Evolutionary conservation across 2,329 filamentous ascomycete species (phyloP).

Genomic region (Penicillium glabrum): DNA sequence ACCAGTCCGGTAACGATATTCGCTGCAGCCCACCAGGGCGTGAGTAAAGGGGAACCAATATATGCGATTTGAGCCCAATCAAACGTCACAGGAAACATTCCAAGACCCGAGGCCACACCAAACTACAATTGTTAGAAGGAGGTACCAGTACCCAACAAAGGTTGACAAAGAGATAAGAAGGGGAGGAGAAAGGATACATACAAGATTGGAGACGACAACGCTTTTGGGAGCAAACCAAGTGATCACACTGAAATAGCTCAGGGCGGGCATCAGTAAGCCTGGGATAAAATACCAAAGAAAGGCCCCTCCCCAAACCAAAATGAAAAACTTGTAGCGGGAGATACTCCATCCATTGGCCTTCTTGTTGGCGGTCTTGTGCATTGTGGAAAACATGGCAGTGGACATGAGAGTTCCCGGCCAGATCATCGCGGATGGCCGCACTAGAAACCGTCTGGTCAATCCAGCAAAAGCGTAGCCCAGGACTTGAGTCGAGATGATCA

Average conservation of each 20-base stretch:
- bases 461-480: constrained; percentile 85
- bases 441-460: constrained; percentile 75
- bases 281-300: constrained; percentile 85
- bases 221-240: constrained; percentile 88
- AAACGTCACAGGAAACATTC: constrained; percentile 81
- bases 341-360: constrained; percentile 80
- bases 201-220: constrained; percentile 78
- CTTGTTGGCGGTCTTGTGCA: constrained; percentile 82
- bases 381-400: constrained; percentile 81
- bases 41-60: constrained; percentile 79
- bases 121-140: constrained; percentile 50
- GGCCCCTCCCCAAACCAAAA: constrained; percentile 66
- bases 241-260: constrained; percentile 86
- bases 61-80: constrained; percentile 90
- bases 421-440: constrained; percentile 84
- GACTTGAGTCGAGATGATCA: constrained; percentile 83
- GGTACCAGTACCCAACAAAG: background rate
- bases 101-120: constrained; percentile 79
- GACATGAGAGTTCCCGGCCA: constrained; percentile 89
- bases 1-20: constrained; percentile 80
- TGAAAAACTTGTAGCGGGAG: constrained; percentile 81
- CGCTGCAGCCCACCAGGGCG: constrained; percentile 82
- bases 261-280: constrained; percentile 75
- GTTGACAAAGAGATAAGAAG: background rate
- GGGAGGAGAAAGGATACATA: constrained; percentile 26